Conservation (phyloP, 345 rosid species). For the Pistacia vera region DNA sequence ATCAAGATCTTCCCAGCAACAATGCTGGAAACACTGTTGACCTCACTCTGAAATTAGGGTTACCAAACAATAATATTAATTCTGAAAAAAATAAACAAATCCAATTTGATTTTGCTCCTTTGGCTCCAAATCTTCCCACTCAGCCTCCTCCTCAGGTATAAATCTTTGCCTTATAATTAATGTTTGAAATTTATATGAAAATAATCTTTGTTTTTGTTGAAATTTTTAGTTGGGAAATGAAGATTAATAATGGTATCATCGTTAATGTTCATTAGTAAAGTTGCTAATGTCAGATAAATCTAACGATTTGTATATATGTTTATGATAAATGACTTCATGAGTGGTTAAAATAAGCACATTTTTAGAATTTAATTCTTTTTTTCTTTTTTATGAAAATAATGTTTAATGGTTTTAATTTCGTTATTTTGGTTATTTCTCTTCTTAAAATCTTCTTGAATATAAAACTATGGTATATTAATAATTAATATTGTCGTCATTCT, state of each 20-base stretch:
- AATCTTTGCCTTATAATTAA: too few relatives aligned
- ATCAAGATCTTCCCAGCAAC: not conserved
- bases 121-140: not conserved
- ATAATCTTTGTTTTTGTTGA: not conserved
- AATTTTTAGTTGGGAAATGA: not conserved
- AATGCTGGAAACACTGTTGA: not conserved
- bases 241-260: too few relatives aligned
- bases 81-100: not conserved
- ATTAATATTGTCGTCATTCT: not conserved
- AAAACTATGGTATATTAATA: not conserved
- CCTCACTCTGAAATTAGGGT: conserved; percentile 11
- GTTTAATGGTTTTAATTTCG: not conserved
- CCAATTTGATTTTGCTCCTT: not conserved
- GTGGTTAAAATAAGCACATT: too few relatives aligned
- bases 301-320: not conserved
- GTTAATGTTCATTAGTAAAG: not conserved
- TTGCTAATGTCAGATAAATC: not conserved
- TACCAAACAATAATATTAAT: not conserved
- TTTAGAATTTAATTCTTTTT: too few relatives aligned
- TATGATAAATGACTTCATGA: too few relatives aligned
- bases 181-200: too few relatives aligned
- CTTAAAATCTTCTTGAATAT: not conserved
- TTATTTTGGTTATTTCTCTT: not conserved
- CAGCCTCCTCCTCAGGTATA: too few relatives aligned
- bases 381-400: too few relatives aligned